phyloP scores from a whole-genome alignment of 768 basidiomycete genomes.

The Jaapia argillacea region DNA sequence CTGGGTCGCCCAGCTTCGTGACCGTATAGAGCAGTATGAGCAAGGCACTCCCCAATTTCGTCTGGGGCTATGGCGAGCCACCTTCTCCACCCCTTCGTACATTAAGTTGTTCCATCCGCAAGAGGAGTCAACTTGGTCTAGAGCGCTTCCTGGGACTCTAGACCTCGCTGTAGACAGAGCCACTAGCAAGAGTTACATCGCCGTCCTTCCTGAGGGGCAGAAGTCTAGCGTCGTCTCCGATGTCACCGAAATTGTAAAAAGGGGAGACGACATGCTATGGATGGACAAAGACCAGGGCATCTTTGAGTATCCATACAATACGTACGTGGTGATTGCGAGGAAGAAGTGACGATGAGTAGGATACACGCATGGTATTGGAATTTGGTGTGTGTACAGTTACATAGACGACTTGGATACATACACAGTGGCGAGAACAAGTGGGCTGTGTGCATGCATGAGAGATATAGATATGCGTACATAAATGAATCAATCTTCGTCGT shows the following conservation, averaged over 20 bases:
- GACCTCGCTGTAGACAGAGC: conserved; percentile 56
- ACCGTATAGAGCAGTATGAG: conserved; percentile 61
- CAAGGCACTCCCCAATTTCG: conserved; percentile 76
- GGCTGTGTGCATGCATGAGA: no score
- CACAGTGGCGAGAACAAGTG: no score
- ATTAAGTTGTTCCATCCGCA: conserved; percentile 45
- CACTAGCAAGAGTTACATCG: conserved; percentile 80
- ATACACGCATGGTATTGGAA: not conserved
- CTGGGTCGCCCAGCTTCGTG: conserved; percentile 73
- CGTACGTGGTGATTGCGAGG: conserved; percentile 41
- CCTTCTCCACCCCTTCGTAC: conserved; percentile 60
- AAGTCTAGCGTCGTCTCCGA: conserved; percentile 41
- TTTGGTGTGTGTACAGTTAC: no score
- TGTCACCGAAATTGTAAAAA: conserved; percentile 44
- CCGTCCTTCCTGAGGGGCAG: conserved; percentile 47
- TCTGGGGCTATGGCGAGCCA: conserved; percentile 59
- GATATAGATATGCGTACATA: no score
- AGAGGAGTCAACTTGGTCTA: conserved; percentile 45
- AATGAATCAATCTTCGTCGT: conserved; percentile 21
- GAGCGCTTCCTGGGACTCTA: conserved; percentile 40
- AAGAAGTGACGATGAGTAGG: conserved; percentile 23
- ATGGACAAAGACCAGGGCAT: conserved; percentile 61
- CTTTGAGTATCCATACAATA: conserved; percentile 78
- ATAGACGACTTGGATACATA: no score
- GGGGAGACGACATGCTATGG: conserved; percentile 60